Conservation (phyloP, 73 alveolate genomes). For the Paramecium primaurelia region DNA sequence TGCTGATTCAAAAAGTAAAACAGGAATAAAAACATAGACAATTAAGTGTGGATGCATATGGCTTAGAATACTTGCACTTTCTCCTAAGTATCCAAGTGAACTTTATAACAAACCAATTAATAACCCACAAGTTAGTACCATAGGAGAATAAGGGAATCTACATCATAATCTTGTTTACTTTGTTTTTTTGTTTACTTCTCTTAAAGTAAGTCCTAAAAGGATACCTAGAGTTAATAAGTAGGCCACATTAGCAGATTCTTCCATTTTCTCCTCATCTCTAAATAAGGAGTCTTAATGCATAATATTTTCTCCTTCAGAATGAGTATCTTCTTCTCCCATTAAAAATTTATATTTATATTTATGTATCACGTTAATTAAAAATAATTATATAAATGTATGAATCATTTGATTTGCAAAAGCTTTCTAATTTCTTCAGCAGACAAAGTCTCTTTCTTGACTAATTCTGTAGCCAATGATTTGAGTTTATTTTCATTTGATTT, state of each 20-base stretch:
- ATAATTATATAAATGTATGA: background rate
- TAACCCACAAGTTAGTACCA: constrained; percentile 56
- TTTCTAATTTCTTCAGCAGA: constrained; percentile 57
- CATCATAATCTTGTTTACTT: background rate
- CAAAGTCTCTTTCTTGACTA: constrained; percentile 65
- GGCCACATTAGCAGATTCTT: background rate
- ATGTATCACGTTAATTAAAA: background rate
- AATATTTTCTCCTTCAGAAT: background rate
- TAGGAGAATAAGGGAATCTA: constrained; percentile 67
- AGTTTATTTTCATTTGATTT: constrained; percentile 64
- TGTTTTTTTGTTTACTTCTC: constrained; percentile 24
- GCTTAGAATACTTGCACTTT: constrained; percentile 51
- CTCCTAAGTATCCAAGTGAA: constrained; percentile 45
- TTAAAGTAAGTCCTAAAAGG: constrained; percentile 29
- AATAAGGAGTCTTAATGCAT: background rate
- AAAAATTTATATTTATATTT: background rate
- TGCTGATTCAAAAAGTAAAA: constrained; percentile 62
- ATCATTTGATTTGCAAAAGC: background rate
- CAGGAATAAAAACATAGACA: constrained; percentile 60
- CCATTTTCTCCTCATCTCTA: constrained; percentile 49
- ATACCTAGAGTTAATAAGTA: constrained; percentile 36
- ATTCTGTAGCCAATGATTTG: constrained; percentile 65
- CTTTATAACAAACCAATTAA: constrained; percentile 45
- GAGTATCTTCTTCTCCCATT: constrained; percentile 35
- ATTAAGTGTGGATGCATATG: constrained; percentile 63